Percentiles rank a stretch among this genome's conserved stretches.
Conservation (phyloP, 2,329 filamentous ascomycete species). For the Leptosphaerulina australis region DNA sequence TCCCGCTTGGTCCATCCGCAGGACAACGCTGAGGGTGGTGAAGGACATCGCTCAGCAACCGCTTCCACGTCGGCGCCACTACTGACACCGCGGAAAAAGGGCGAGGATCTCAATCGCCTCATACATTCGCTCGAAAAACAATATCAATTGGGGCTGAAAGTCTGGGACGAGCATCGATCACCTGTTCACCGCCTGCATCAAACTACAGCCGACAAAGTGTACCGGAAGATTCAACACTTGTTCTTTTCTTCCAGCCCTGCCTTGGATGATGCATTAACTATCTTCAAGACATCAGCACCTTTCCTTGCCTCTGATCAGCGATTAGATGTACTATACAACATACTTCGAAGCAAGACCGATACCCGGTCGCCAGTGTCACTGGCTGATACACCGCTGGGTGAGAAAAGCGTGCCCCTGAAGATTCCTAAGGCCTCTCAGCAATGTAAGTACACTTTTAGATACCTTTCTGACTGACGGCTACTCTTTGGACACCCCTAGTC, state of each 20-base stretch:
- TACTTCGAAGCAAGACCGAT: constrained; percentile 17
- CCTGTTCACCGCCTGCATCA: constrained; percentile 25
- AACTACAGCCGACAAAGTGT: constrained; percentile 21
- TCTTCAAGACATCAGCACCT: constrained; percentile 24
- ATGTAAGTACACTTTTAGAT: constrained; percentile 17
- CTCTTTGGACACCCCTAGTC: background rate
- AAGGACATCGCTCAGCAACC: constrained; percentile 9
- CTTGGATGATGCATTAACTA: constrained; percentile 23
- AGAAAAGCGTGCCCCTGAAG: constrained; percentile 16
- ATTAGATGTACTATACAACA: constrained; percentile 18
- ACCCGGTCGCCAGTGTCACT: constrained; percentile 1
- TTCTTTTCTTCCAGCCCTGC: constrained; percentile 22
- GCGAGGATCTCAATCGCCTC: constrained; percentile 23
- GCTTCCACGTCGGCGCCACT: constrained; percentile 22
- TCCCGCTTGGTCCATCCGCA: constrained; percentile 5
- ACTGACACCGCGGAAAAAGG: constrained; percentile 21
- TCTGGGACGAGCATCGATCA: constrained; percentile 27
- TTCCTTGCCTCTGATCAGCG: background rate
- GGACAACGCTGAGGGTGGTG: background rate
- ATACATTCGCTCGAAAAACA: constrained; percentile 28
- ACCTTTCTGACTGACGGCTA: background rate
- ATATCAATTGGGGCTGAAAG: constrained; percentile 30
- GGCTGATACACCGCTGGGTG: constrained; percentile 9
- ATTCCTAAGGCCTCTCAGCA: constrained; percentile 4
- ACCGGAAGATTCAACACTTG: constrained; percentile 24